phyloP scores from a whole-genome alignment of 108 stramenopile genomes.

The Stephanodiscus triporus region DNA sequence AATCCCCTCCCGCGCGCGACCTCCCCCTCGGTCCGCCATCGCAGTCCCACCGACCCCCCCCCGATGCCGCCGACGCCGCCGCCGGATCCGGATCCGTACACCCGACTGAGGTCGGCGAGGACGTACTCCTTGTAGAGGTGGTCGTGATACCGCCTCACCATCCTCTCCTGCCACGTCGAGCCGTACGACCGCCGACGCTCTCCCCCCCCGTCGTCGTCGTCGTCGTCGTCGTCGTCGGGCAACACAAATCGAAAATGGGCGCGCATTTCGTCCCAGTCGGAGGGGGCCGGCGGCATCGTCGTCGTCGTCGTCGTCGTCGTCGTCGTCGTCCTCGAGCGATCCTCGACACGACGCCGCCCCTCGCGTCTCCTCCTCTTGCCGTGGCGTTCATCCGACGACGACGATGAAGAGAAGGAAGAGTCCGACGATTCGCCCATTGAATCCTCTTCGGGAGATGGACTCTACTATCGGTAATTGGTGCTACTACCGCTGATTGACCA shows the following conservation, averaged over 20 bases:
- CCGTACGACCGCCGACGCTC: constrained; percentile 14
- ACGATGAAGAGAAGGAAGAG: neutral
- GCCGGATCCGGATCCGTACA: constrained; percentile 28
- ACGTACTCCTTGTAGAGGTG: constrained; percentile 84
- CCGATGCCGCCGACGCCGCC: too few relatives aligned
- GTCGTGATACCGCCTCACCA: constrained; percentile 76
- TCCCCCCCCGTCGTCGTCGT: neutral
- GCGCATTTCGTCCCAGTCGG: constrained; percentile 34
- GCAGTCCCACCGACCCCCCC: constrained; percentile 67
- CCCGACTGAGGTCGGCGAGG: constrained; percentile 68
- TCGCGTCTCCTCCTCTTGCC: neutral
- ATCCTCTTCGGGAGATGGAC: too few relatives aligned
- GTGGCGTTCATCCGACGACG: neutral
- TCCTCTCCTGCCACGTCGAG: constrained; percentile 82
- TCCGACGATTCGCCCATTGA: neutral
- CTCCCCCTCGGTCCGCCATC: constrained; percentile 80
- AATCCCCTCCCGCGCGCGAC: constrained; percentile 70
- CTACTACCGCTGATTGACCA: too few relatives aligned
- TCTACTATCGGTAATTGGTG: too few relatives aligned
- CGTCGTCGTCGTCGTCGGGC: constrained; percentile 16
- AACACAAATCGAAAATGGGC: constrained; percentile 45
- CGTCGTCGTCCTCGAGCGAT: neutral
- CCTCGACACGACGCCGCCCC: neutral
- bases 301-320: neutral
- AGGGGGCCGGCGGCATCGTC: constrained; percentile 23